Conservation (phyloP, 83 land plant genomes). For the Picea abies region DNA sequence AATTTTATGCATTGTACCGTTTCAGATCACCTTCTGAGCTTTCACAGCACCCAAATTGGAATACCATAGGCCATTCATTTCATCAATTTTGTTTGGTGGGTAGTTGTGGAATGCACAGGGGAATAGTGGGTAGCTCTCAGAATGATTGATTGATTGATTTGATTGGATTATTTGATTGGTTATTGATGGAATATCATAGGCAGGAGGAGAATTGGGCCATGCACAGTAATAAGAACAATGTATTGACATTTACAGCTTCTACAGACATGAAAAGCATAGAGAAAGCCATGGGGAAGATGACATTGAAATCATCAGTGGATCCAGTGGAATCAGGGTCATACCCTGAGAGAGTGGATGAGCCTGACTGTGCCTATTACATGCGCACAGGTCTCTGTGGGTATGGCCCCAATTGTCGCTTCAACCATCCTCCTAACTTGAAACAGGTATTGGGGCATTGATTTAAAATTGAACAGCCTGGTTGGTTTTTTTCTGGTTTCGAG, state of each 20-base stretch:
- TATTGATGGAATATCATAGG: not conserved
- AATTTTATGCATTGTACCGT: too few species aligned
- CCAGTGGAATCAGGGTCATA: conserved; percentile 34
- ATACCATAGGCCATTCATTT: too few species aligned
- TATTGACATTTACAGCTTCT: too few species aligned
- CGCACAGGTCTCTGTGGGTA: conserved; percentile 71
- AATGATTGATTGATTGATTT: conserved; percentile 2
- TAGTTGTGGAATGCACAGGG: not conserved
- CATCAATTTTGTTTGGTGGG: conserved; percentile 10
- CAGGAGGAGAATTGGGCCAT: conserved; percentile 9
- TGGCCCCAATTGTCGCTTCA: conserved; percentile 66
- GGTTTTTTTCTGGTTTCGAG: not conserved
- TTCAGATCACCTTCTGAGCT: too few species aligned
- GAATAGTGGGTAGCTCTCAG: not conserved
- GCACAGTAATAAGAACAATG: not conserved
- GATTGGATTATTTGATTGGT: not conserved
- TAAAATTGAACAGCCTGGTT: not conserved
- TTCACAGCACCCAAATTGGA: too few species aligned
- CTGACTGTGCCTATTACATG: conserved; percentile 64
- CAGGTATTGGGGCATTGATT: conserved; percentile 25
- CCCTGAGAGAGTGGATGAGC: conserved; percentile 68
- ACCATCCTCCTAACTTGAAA: conserved; percentile 70
- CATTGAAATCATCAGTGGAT: conserved; percentile 24
- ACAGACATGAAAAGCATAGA: conserved; percentile 2
- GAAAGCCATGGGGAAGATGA: conserved; percentile 52